Base-by-base conservation (phyloP, 2,329 filamentous ascomycete genomes). In the Cercospora berteroae region DNA sequence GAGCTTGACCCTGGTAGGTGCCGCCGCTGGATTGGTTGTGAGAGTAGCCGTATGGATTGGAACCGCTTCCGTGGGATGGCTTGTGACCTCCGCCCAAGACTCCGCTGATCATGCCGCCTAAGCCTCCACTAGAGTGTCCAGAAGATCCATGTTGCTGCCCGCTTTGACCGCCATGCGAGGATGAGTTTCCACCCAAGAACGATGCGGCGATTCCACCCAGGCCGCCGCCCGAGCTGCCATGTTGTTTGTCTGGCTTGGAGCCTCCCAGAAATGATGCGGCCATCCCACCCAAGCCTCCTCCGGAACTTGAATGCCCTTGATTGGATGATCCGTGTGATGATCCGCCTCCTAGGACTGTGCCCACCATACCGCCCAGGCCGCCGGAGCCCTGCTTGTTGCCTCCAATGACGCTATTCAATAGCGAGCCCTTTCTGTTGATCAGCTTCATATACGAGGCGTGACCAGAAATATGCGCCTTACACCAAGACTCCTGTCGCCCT, bases 11-110 rank as follows among this genome's bases (percentile, higher is more conserved):
- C 25, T 72, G 73, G 66, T 80, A 80, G 58, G 77, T 76, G 25
- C 77, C 76, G 16, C 71, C 69, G 33, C 71, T 71, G 13, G 69
- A 70, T 16, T 69, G 71, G 48, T 74, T 77, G 48, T 74, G 75
- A 13, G 77, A 77, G 67, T 80, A 80, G 18, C 78, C 79, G 64
- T 80, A 80, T 29, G 73, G 72, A 39, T 75, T 75, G 31, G 69
- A 67, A 20, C 68, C 65, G 36, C 70, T 58, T 52, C 71, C 70
- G 29, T 74, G 72, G 42, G 50, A 57, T n/a, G 74, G 73, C 63
- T 77, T 77, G 66, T 71, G 72, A 60, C 74, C 69, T 31, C 75
- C 75, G 23, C 76, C 75, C 20, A 77, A 50, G 60, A 77, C 75
- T 56, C 70, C 73, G 65, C 72, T 73, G 18, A 74, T 72, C 42